phyloP scores from a whole-genome alignment of 768 basidiomycete genomes.

The Lentinula lateritia region DNA sequence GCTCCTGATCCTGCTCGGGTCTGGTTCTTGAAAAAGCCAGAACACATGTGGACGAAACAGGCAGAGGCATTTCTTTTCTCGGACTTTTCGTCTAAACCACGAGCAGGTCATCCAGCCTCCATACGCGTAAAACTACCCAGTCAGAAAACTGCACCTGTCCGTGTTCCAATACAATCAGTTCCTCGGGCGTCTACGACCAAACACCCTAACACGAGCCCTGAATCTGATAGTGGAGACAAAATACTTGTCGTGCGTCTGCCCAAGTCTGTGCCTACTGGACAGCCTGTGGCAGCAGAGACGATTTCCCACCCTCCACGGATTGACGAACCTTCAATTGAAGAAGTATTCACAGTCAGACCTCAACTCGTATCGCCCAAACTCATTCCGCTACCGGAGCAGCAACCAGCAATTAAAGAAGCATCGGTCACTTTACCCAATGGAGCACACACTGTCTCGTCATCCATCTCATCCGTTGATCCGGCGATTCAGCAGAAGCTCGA shows the following conservation, averaged over 20 bases:
- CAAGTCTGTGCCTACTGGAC: slow-evolving; percentile 30
- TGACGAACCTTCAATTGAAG: slow-evolving; percentile 41
- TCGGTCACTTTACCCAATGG: slow-evolving; percentile 12
- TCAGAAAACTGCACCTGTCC: slow-evolving; percentile 33
- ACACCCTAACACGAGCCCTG: slow-evolving; percentile 14
- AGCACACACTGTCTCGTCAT: slow-evolving; percentile 16
- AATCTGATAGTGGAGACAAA: slow-evolving; percentile 39
- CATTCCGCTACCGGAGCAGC: slow-evolving; percentile 20
- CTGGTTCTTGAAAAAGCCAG: slow-evolving; percentile 75
- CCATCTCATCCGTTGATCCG: slow-evolving; percentile 23
- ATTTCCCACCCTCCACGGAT: slow-evolving; percentile 14
- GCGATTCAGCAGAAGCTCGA: slow-evolving; percentile 32
- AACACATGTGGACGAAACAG: slow-evolving; percentile 80
- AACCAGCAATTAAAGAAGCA: not conserved
- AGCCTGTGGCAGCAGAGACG: slow-evolving; percentile 15
- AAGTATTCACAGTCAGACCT: slow-evolving; percentile 54
- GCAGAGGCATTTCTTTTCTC: slow-evolving; percentile 70
- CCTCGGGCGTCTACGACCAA: slow-evolving; percentile 14
- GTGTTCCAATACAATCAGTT: slow-evolving; percentile 22
- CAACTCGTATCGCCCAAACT: slow-evolving; percentile 35
- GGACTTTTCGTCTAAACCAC: slow-evolving; percentile 53
- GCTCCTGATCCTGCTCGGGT: slow-evolving; percentile 35
- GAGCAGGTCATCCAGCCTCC: slow-evolving; percentile 46
- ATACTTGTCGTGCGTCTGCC: slow-evolving; percentile 54
- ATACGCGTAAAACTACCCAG: slow-evolving; percentile 66